A percentile compares a stretch with the other conserved stretches of the same genome.
phyloP scores from a whole-genome alignment of 2,329 filamentous ascomycete genomes.

The Colletotrichum sp. region DNA sequence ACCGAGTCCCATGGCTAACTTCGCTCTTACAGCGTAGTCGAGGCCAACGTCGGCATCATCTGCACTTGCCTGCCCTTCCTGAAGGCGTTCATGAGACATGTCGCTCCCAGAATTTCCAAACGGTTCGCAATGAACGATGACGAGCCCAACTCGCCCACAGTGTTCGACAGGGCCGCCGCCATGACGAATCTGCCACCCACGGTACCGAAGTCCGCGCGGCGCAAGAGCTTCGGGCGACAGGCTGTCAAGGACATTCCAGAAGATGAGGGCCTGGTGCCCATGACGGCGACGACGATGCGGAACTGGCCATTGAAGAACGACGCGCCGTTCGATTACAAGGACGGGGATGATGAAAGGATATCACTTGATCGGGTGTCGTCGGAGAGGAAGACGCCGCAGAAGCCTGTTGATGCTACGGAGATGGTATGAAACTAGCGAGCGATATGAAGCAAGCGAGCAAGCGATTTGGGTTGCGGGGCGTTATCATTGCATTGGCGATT shows the following conservation, averaged over 20 bases:
- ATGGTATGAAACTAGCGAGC: constrained; percentile 1
- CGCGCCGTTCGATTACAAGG: neutral
- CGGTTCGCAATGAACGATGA: neutral
- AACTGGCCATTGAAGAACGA: constrained; percentile 2
- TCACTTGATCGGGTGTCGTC: neutral
- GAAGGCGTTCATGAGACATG: constrained; percentile 7
- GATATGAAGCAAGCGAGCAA: neutral
- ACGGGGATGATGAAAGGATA: neutral
- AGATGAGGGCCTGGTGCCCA: neutral
- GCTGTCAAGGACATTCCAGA: neutral
- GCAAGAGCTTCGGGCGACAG: constrained; percentile 2
- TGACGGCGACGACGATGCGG: neutral
- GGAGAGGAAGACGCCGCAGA: neutral
- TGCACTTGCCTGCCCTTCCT: constrained; percentile 20
- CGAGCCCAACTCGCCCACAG: constrained; percentile 1
- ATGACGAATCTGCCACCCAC: neutral
- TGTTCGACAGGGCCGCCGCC: constrained; percentile 8
- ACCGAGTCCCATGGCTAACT: neutral
- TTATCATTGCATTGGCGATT: neutral
- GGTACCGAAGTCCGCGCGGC: neutral
- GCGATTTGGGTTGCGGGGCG: neutral
- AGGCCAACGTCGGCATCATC: constrained; percentile 20
- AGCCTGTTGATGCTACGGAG: constrained; percentile 2
- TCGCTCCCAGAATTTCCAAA: neutral
- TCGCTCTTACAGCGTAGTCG: neutral